Percentiles rank a stretch among this genome's conserved stretches.
Conservation (phyloP, 805 yeast genomes). For the Wickerhamiella galacta region DNA sequence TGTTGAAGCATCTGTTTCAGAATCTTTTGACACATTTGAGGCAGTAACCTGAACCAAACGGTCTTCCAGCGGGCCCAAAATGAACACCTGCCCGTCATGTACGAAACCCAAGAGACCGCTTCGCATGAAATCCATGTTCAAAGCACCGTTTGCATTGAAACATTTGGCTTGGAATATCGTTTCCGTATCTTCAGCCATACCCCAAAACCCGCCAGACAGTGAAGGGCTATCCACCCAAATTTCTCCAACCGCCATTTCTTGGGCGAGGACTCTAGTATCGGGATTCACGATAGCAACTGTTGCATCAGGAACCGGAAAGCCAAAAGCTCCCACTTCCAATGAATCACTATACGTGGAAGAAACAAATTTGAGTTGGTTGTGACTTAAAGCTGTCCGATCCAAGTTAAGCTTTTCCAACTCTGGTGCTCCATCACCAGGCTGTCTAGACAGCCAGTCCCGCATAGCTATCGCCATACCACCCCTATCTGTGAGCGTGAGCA, state of each 20-base stretch:
- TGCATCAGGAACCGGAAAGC: constrained; percentile 88
- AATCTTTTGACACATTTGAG: background rate
- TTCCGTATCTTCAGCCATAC: constrained; percentile 46
- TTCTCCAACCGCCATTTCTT: constrained; percentile 76
- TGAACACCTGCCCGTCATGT: constrained; percentile 71
- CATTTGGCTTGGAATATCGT: constrained; percentile 71
- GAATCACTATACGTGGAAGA: constrained; percentile 31
- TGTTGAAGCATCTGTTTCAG: background rate
- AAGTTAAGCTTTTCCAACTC: constrained; percentile 50
- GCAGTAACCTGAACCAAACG: constrained; percentile 31
- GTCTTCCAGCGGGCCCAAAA: constrained; percentile 83
- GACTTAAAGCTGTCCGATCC: constrained; percentile 54
- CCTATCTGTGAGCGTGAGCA: constrained; percentile 75
- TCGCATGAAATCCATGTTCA: constrained; percentile 68
- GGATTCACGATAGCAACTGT: constrained; percentile 89
- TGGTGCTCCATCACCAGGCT: constrained; percentile 36
- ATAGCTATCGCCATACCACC: constrained; percentile 91
- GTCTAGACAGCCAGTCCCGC: constrained; percentile 57
- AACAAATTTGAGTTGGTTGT: constrained; percentile 53
- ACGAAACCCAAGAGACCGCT: constrained; percentile 86
- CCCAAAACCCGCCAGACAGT: constrained; percentile 81
- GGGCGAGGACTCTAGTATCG: constrained; percentile 61
- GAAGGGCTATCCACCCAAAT: constrained; percentile 95
- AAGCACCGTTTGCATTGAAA: constrained; percentile 47
- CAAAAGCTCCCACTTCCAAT: constrained; percentile 64